Evolutionary conservation across 176 grass and related monocot species (phyloP), one percentile per base, ranked within the genome.

Genomic region (Typha latifolia): DNA sequence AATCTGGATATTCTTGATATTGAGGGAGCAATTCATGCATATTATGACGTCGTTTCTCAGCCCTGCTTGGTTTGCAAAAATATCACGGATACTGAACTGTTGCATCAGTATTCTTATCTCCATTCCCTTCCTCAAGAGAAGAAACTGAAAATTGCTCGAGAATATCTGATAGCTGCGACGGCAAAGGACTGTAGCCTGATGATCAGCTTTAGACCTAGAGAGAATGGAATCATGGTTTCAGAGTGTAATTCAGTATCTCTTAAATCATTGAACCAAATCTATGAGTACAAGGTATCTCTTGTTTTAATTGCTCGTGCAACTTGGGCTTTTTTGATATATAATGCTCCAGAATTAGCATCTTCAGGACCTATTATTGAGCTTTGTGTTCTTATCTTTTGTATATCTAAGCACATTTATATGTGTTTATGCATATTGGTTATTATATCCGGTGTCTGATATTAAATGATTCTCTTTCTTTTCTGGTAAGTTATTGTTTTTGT

Each of bases 121-220:
- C 88, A 97, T 84, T 80, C 85, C 82, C 74, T 89, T 69, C 49
- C 93, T 3, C 34, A 82, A 47, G 80, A 92, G 27, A 78, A 71
- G 62, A 92, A 78, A 68, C 69, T 72, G 64, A 84, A 92, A 78
- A 82, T 97, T 68, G 73, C 84, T 12, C 84, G 85, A 74, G 75
- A 92, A 37, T 97, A 86, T 12, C 82, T 97, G 47, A 84, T 92
- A 69, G 80, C 93, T 68, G 78, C 80, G 51, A 97, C 93, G 3
- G 81, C 78, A 47, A 97, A 97, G 69, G 88, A 97, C 53, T 97
- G 93, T 78, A 92, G 93, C 77, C 50, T 97, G 68, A 92, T 97
- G 85, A 78, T 97, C 51, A 82, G 85, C 59, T 92, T 97, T 76
- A 81, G 70, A 43, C 81, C 83, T 74, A 80, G 69, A 68, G 61